A percentile compares a stretch with the other conserved stretches of the same genome.
phyloP scores from a whole-genome alignment of 805 yeast genomes.

The Wickerhamia fluorescens region DNA sequence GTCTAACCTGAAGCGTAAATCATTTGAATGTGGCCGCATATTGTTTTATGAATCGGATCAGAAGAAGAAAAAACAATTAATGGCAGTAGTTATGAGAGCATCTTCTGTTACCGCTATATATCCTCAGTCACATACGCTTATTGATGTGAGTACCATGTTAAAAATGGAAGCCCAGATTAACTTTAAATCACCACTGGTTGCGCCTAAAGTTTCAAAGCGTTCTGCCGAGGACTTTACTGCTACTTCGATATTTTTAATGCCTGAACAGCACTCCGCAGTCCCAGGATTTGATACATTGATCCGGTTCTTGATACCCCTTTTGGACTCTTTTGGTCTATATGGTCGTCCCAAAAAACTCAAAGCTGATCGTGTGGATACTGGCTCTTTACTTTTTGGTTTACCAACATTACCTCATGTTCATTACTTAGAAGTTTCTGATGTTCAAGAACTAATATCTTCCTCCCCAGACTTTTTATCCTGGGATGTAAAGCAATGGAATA shows the following conservation, averaged over 20 bases:
- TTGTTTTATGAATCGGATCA: slow-evolving; percentile 80
- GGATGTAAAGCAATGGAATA: slow-evolving; percentile 32
- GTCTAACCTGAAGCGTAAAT: slow-evolving; percentile 43
- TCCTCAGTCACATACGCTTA: slow-evolving; percentile 75
- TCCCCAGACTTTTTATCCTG: slow-evolving; percentile 23
- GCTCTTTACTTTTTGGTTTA: slow-evolving; percentile 36
- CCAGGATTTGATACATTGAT: slow-evolving; percentile 46
- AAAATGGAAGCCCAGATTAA: slow-evolving; percentile 79
- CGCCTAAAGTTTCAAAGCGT: slow-evolving; percentile 27
- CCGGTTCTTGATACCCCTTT: slow-evolving; percentile 32
- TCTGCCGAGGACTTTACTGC: slow-evolving; percentile 28
- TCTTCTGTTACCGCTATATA: slow-evolving; percentile 81
- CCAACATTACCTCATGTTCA: slow-evolving; percentile 41
- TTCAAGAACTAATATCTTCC: slow-evolving; percentile 11
- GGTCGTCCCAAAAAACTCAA: slow-evolving; percentile 39
- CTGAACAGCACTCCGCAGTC: slow-evolving; percentile 38
- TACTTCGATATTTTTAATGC: slow-evolving; percentile 38
- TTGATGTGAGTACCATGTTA: slow-evolving; percentile 82
- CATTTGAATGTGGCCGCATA: slow-evolving; percentile 54
- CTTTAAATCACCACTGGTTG: slow-evolving; percentile 38
- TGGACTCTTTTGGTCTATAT: slow-evolving; percentile 38
- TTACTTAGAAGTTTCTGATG: slow-evolving; percentile 30
- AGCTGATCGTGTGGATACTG: slow-evolving; percentile 35
- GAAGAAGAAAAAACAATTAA: slow-evolving; percentile 57
- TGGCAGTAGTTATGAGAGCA: slow-evolving; percentile 74